A percentile compares a stretch with the other conserved stretches of the same genome.
phyloP scores from a whole-genome alignment of 768 basidiomycete species.

The Artomyces pyxidatus region DNA sequence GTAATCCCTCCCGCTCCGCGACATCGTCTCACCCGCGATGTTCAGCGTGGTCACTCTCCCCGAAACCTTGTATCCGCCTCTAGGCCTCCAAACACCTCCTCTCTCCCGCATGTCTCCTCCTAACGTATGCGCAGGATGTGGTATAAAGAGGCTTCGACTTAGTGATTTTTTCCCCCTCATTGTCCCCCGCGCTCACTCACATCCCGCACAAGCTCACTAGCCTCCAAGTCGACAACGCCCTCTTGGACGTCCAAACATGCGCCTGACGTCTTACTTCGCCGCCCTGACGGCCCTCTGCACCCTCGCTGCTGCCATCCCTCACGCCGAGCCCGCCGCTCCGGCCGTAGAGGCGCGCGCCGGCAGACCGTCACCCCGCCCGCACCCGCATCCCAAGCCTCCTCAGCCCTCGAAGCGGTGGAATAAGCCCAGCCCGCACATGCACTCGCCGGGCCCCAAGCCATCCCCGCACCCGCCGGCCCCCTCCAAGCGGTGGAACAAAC shows the following conservation, averaged over 20 bases:
- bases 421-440: no score
- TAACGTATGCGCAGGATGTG: not conserved
- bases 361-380: not conserved
- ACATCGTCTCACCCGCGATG: no score
- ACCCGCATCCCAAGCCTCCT: not conserved
- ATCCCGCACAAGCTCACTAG: not conserved
- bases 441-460: no score
- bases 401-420: no score
- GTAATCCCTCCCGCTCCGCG: no score
- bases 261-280: not conserved
- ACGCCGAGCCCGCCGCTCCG: not conserved
- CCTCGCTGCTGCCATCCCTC: not conserved
- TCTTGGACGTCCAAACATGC: not conserved
- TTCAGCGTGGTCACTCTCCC: no score
- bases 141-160: no score
- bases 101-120: no score
- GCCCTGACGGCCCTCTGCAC: conserved; percentile 1
- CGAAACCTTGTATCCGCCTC: no score
- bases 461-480: not conserved
- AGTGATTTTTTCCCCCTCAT: no score
- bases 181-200: not conserved
- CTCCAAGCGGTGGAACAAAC: not conserved
- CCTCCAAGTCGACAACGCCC: no score
- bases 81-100: no score
- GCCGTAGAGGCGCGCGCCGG: not conserved